Base-by-base conservation (phyloP, 2,329 filamentous ascomycete genomes). In the Fragosphaeria purpurea region DNA sequence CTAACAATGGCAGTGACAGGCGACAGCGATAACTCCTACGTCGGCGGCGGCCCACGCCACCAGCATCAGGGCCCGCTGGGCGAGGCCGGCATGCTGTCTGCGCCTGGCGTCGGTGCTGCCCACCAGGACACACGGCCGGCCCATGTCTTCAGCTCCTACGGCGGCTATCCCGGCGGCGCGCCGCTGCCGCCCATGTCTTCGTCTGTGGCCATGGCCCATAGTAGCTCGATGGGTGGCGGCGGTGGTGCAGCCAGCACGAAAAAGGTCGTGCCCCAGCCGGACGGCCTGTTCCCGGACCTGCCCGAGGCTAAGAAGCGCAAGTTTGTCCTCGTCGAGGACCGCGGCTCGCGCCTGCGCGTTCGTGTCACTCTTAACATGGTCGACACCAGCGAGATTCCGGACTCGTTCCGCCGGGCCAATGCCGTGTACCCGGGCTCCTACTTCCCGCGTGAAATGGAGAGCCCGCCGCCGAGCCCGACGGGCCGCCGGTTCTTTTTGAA, bases 291-390 rank as follows among this genome's bases (percentile, higher is more conserved):
- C 65, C 88, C 88, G 46, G 85, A 93, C 57, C 78, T 95, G 48
- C 89, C 90, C 1, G 88, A 93, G 61, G 83, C 85, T 48, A 95
- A 95, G 71, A 88, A 88, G 62, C 85, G 91, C 63, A 97, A 96
- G 68, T 97, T 97, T 67, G 95, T 97, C 59, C 79, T 97, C 8
- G 89, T 97, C 33, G 90, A 96, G 58, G 91, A 97, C 65, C 83
- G 81, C 48, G 85, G 89, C 55, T 84, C 88, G 38, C 85, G 85
- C 48, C 83, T 96, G 2, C 83, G 91, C 12, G 90, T 97, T 44
- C 85, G 90, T 55, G 90, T 96, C 47, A 93, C 86, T 56, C 80
- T 98, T n/a, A 88, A 96, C 62, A 83, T 84, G 43, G 89, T 96
- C 59, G 86, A 96, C 64, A 94, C 93, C 71, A 85, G 90, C 61